Evolutionary conservation across 345 rosid species (phyloP), one percentile per base, ranked within the genome.

Genomic region (Hirschfeldia incana): DNA sequence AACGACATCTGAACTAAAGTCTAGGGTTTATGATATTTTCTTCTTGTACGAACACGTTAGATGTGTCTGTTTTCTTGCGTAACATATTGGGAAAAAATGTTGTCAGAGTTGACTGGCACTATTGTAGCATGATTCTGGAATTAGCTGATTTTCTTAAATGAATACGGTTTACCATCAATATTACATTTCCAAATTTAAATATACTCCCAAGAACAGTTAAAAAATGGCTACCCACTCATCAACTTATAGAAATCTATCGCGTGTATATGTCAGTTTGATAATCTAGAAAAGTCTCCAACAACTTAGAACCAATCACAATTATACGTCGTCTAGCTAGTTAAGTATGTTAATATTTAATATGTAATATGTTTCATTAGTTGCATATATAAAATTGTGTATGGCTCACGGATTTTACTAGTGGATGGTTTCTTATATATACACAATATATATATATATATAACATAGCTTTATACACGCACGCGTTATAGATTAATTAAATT

Each of bases 21-120:
- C 72, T 68, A 66, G 68, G 77, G 68, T 66, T 78, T 72, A 21
- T 71, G 72, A 72, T 78, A 55, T 57, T 65, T 78, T 78, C 34
- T 65, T 12, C 26, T 33, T 58, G 77, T 78, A 59, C 77, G 32
- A 73, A 73, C 82, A 78, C 74, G 74, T 73, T 72, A 58, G 77
- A 67, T 68, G 78, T 65, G 70, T 49, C 36, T 61, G 65, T 73
- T 79, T 79, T 68, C 28, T 67, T 65, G 82, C 66, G 82, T 36
- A 73, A 73, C 57, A 67, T 73, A 59, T 15, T 73, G 70, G 69
- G 49, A 59, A 67, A 53, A 72, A 79, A 46, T 67, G 66, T 53
- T 69, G 82, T 79, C 78, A 79, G 75, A 74, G 78, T 79, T 79
- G 82, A 79, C 78, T 79, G 66, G 66, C 59, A 34, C 58, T 74